Evolutionary conservation across 2,329 filamentous ascomycete species (phyloP), one percentile per base, ranked within the genome.

Genomic region (Fusarium redolens): DNA sequence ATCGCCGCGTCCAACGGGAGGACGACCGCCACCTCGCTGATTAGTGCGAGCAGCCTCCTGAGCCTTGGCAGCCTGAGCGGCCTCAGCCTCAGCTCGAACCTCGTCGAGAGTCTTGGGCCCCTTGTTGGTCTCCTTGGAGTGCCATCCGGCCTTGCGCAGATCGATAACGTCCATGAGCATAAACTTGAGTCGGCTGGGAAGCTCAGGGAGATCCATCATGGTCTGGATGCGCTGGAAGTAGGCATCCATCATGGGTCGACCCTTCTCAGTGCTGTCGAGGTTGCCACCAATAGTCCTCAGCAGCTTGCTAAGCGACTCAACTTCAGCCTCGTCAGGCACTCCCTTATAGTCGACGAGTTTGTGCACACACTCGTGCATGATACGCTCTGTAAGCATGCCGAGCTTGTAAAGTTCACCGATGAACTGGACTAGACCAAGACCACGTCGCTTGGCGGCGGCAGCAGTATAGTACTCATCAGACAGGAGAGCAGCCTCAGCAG

Each of bases 391-490:
- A 83, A 99, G 89, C 96, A 99, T 99, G 81, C 93, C 92, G 69
- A 99, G 91, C 88, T 98, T 99, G 90, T 97, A 99, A 50, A 99
- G 90, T 85, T 99, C 96, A 86, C 96, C 96, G 80, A 99, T 99
- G 85, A 99, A 99, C 84, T 98, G 96, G 73, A 99, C 96, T 28
- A 99, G 90, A 92, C 96, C 96, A 73, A 99, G 93, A 85, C 96
- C 96, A 83, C 95, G 93, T 84, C 96, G 92, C 88, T 99, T 99
- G 79, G 95, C 95, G 65, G 96, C 95, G 55, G 95, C 96, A 44
- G 94, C 96, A 73, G 91, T 85, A 82, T 99, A 99, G 86, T 99
- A 99, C 82, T 98, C 96, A 71, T 99, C 96, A 1, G 96, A 97
- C 76, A 99, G 85, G 87, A 98, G 91, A 51, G 86, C 92, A 56